A percentile compares a stretch with the other conserved stretches of the same genome.
Conservation (phyloP, 1,284 basidiomycete species). For the Xerocomus nothofagi region DNA sequence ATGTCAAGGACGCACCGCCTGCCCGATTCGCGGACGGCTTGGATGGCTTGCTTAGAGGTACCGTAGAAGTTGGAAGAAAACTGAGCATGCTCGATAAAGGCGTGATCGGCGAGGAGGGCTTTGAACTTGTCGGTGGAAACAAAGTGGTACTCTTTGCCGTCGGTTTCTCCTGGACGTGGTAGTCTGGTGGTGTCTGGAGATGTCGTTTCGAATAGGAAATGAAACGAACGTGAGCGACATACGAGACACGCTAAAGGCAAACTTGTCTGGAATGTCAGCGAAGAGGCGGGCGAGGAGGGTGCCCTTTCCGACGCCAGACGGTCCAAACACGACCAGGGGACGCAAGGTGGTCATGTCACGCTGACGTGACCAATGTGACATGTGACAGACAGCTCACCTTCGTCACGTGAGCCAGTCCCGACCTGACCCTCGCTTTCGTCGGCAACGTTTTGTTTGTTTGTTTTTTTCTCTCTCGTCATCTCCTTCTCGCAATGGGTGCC, state of each 20-base stretch:
- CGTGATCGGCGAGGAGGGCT: constrained; percentile 57
- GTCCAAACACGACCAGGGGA: constrained; percentile 79
- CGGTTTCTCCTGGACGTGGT: constrained; percentile 80
- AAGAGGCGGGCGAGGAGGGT: constrained; percentile 89
- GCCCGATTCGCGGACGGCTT: constrained; percentile 57
- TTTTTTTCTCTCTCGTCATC: constrained; percentile 22
- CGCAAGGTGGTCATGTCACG: constrained; percentile 35
- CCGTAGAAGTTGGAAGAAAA: constrained; percentile 96
- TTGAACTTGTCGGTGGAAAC: constrained; percentile 62
- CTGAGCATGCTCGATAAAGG: constrained; percentile 77
- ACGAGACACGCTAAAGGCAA: constrained; percentile 96
- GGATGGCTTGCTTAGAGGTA: constrained; percentile 75
- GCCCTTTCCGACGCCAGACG: constrained; percentile 93
- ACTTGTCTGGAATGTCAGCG: constrained; percentile 78
- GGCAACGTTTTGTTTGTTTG: constrained; percentile 13
- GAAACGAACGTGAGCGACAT: constrained; percentile 29
- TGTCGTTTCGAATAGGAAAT: neutral
- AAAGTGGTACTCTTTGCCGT: constrained; percentile 84
- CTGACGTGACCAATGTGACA: too few species aligned
- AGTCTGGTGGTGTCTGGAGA: constrained; percentile 84
- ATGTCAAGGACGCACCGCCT: constrained; percentile 93
- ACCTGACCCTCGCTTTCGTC: neutral
- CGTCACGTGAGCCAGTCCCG: neutral
- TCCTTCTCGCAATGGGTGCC: constrained; percentile 64
- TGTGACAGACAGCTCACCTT: neutral